A percentile compares a stretch with the other conserved stretches of the same genome.
Evolutionary conservation across 2,329 filamentous ascomycete species (phyloP).

Genomic region (Fusarium sp.): DNA sequence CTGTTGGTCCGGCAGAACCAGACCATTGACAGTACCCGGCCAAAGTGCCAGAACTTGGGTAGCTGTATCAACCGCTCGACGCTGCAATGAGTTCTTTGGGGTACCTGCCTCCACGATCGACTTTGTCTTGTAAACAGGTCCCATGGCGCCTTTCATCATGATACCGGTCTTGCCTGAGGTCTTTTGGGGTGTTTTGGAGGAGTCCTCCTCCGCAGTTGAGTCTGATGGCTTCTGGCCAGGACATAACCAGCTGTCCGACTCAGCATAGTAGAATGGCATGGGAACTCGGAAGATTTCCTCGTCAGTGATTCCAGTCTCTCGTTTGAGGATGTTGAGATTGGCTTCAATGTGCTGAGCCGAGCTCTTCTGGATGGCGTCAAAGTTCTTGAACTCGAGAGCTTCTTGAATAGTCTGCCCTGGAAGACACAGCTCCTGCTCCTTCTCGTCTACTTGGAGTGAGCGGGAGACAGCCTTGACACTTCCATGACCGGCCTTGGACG

Average conservation of each 20-base stretch:
- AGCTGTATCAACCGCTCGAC: not conserved
- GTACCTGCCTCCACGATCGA: slow-evolving; percentile 25
- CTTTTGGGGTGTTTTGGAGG: not conserved
- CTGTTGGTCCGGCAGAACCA: slow-evolving; percentile 26
- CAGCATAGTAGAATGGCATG: slow-evolving; percentile 15
- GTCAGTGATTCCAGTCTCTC: slow-evolving; percentile 36
- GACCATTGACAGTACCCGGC: slow-evolving; percentile 32
- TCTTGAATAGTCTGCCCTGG: slow-evolving; percentile 27
- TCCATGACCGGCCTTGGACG: slow-evolving; percentile 23
- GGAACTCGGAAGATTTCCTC: slow-evolving; percentile 38
- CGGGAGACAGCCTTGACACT: slow-evolving; percentile 25
- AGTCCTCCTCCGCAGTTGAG: accelerated
- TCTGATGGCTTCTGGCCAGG: not conserved
- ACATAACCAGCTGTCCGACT: not conserved
- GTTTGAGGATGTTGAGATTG: slow-evolving; percentile 35
- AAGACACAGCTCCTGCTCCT: not conserved
- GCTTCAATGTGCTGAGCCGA: slow-evolving; percentile 26
- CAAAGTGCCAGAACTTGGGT: slow-evolving; percentile 3
- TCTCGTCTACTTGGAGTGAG: not conserved
- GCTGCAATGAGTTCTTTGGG: not conserved
- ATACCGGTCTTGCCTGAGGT: not conserved
- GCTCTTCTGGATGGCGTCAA: slow-evolving; percentile 17
- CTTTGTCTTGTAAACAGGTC: slow-evolving; percentile 2
- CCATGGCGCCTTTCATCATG: not conserved
- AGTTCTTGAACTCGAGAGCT: slow-evolving; percentile 5